Base-by-base conservation (phyloP, 2,329 filamentous ascomycete species). In the Shiraia bambusicola region DNA sequence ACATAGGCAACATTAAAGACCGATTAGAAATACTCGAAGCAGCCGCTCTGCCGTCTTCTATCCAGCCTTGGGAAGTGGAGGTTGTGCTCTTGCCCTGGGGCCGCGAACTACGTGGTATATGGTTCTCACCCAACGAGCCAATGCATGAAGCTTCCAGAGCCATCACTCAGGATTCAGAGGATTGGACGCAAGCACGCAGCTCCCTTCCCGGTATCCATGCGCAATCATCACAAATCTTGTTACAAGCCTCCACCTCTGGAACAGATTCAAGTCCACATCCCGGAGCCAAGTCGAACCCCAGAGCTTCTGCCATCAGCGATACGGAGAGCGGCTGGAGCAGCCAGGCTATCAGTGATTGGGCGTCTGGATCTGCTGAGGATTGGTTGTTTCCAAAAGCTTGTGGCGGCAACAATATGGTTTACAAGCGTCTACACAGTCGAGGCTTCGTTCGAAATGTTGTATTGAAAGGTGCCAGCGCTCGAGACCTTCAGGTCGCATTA, bases 51-150 rank as follows among this genome's bases (percentile, higher is more conserved):
- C 86, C 87, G n/a, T 82, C 84, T 0, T 72, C 73, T 19, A 67
- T 70, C 29, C 75, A 79, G 28, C 84, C 86, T 0, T 90, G 86
- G 84, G 80, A 86, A 50, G 72, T 92, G 2, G 86, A 91, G 58
- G 83, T 91, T 4, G 81, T 91, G 1, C 81, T 90, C 42, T 65
- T 91, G 6, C 87, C 87, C 1, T 92, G 88, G 63, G 77, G 78
- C 4, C 66, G 71, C 29, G 65, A 73, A n/a, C 59, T 81, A 15
- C 71, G 69, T 45, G 77, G 78, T 2, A 71, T 80, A 15, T 81
- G 78, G 78, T 76, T 72, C 39, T 68, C 72, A 7, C 59, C 69
- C 7, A 63, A 65, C 34, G 72, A 70, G 45, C 65, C 61, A 41
- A 66, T 66, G 56, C 65, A 67, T 47, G 56, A 70, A 47, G 42